A percentile compares a stretch with the other conserved stretches of the same genome.
These are phyloP conservation scores for Podila minutissima DNA, from an alignment of 192 early-diverging fungal genomes.

Conservation along the genomic window DNA sequence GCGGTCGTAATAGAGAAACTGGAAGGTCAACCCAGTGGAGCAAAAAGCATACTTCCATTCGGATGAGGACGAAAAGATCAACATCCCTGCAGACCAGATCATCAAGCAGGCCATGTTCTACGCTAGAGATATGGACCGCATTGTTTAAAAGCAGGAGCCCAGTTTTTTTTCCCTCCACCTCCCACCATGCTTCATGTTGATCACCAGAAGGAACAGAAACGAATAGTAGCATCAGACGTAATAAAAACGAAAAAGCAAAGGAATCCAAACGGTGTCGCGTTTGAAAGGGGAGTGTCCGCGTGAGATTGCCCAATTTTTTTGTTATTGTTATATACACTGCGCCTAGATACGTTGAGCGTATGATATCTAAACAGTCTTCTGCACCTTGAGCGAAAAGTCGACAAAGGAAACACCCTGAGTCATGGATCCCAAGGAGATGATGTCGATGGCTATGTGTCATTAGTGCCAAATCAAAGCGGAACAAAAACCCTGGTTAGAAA, in stretches of 20 bases:
- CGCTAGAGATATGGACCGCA: conserved; percentile 95
- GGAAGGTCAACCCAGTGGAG: conserved; percentile 83
- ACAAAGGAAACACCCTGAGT: conserved; percentile 96
- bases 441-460: conserved; percentile 72
- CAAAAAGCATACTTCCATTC: conserved; percentile 85
- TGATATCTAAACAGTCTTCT: conserved; percentile 27
- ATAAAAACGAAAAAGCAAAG: background rate
- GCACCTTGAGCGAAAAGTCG: conserved; percentile 97
- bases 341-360: background rate
- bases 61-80: conserved; percentile 65
- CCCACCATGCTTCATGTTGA: too few species aligned
- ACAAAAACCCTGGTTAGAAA: background rate
- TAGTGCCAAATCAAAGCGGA: background rate
- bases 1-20: conserved; percentile 65
- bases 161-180: background rate
- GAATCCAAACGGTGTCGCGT: background rate
- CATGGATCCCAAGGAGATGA: conserved; percentile 92
- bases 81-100: conserved; percentile 86
- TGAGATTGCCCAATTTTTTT: too few species aligned
- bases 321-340: too few species aligned
- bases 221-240: background rate
- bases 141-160: conserved; percentile 72
- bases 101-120: conserved; percentile 89
- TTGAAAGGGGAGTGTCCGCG: too few species aligned
- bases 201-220: too few species aligned